Percentiles rank a stretch among this genome's conserved stretches.
These are phyloP conservation scores for Tulasnella sp. DNA, from an alignment of 768 basidiomycete species.

Conservation along the genomic window DNA sequence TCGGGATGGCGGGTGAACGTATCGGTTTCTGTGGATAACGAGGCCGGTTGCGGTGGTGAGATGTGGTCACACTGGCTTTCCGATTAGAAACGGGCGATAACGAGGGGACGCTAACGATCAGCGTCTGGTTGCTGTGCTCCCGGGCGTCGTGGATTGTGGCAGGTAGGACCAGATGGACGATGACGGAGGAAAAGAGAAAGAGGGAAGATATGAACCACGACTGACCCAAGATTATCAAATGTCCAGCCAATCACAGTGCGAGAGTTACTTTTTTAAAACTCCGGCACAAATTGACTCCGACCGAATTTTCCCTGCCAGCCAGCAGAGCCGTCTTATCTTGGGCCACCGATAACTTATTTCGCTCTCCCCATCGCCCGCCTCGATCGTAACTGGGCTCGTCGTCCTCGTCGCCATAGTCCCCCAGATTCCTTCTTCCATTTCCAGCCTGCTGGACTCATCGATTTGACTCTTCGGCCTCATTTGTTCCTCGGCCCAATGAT, in stretches of 20 bases:
- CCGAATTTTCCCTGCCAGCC: not conserved
- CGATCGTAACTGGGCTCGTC: not conserved
- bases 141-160: not conserved
- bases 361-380: not conserved
- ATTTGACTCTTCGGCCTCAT: conserved; percentile 7
- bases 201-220: conserved; percentile 16
- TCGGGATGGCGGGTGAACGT: conserved; percentile 5
- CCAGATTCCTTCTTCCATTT: not conserved
- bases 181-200: not conserved
- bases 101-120: conserved; percentile 10
- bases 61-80: not conserved
- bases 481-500: conserved; percentile 5
- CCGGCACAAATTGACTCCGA: conserved; percentile 11
- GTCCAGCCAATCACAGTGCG: not conserved
- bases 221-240: not conserved
- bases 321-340: not conserved
- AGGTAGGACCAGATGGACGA: conserved; percentile 2
- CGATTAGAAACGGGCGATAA: not conserved
- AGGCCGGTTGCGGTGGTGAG: not conserved
- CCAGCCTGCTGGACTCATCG: not conserved
- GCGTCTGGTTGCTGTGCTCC: not conserved
- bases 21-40: conserved; percentile 9
- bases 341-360: not conserved
- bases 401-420: not conserved
- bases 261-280: not conserved